Base-by-base conservation (phyloP, 768 basidiomycete species). In the Mrakia blollopis region DNA sequence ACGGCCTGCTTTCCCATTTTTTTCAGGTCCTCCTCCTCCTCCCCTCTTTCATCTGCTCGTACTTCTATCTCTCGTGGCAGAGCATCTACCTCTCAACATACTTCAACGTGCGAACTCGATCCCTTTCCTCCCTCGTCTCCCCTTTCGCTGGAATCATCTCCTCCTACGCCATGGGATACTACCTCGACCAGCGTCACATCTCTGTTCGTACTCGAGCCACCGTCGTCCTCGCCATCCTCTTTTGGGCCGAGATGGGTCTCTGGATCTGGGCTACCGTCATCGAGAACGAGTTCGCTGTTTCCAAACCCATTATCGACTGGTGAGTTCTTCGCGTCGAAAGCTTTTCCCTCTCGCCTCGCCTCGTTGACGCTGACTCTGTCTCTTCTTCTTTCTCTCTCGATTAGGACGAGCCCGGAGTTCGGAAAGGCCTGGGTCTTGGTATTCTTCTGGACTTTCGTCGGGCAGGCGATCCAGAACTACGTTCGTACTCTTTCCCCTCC, bases 221-320 rank as follows among this genome's bases (percentile, higher is more conserved):
- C 79, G 60, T 73, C 57, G 76, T 73, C 16, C 63, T 80, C 72
- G 50, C 72, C 60, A 21, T 74, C 10, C 79, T 81, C 60, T 79
- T 81, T 30, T 62, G 69, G 39, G 67, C 80, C 73, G 79, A 80
- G 35, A 78, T 74, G 65, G 81, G 80, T 10, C 78, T 78, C 10
- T 81, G 81, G 81, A 79, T 81, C 75, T 80, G 80, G 78, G 80
- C 81, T n/a, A 78, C 76, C 62, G 54, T 81, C 41, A 76, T 81
- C 39, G 79, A 81, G 77, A 39, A 77, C 41, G 69, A 80, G 73
- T 80, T 80, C 25, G 57, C 23, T 2, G 18, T 9, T 78, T 35
- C 25, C 7, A 25, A 37, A 13, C 39, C 68, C n/a, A 37, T 69
- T 23, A 35, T 69, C 14, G 68, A 69, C 13, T 69, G 68, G 68